These are phyloP conservation scores for Domatiomyces globalis DNA, from an alignment of 2,329 filamentous ascomycete species.

Conservation along the genomic window DNA sequence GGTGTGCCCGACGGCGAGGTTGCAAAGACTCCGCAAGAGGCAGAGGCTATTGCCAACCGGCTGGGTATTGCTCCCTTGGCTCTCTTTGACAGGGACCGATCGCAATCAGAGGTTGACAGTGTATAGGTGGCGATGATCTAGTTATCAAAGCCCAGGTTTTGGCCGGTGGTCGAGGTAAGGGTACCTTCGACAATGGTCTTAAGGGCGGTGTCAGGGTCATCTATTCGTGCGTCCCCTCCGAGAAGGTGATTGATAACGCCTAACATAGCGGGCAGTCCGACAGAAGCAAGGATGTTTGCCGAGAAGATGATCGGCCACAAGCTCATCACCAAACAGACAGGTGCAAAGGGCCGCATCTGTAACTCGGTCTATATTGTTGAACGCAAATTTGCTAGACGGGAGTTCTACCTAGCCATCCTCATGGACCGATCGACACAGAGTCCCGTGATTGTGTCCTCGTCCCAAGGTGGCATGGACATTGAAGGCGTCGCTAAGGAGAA, in stretches of 20 bases:
- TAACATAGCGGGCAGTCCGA: conserved; percentile 41
- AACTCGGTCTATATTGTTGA: conserved; percentile 98
- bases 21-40: conserved; percentile 69
- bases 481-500: conserved; percentile 96
- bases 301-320: conserved; percentile 99
- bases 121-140: conserved; percentile 67
- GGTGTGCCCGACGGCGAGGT: conserved; percentile 83
- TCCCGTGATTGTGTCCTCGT: conserved; percentile 93
- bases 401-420: conserved; percentile 97
- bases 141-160: conserved; percentile 99
- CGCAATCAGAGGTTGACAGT: conserved; percentile 5
- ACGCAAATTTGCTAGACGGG: conserved; percentile 96
- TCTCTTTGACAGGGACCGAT: conserved; percentile 3
- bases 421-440: conserved; percentile 90
- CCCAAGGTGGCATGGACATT: conserved; percentile 98
- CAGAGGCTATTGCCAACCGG: conserved; percentile 76
- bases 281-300: conserved; percentile 91
- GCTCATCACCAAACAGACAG: conserved; percentile 98
- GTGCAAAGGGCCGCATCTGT: conserved; percentile 82
- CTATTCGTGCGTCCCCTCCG: conserved; percentile 56
- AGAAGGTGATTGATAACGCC: not conserved
- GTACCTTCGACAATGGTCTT: conserved; percentile 92
- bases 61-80: conserved; percentile 47
- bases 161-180: conserved; percentile 94
- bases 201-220: conserved; percentile 98